Percentiles rank a stretch among this genome's conserved stretches.
These are phyloP conservation scores for Penicillium daleae DNA, from an alignment of 495 filamentous ascomycete species.

Conservation along the genomic window DNA sequence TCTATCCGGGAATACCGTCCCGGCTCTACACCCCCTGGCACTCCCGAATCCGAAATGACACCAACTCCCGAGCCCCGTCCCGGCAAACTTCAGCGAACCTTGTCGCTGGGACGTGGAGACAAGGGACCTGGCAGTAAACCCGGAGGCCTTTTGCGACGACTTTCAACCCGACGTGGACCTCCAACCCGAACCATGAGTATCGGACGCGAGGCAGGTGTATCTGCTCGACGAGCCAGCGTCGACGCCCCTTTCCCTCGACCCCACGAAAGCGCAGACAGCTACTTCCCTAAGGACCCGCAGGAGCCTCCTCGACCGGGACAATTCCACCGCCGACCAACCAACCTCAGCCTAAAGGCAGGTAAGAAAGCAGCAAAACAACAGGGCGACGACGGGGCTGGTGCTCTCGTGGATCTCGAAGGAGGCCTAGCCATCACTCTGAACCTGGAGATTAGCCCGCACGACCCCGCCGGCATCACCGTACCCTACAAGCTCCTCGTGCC, in stretches of 20 bases:
- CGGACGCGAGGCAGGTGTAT: constrained; percentile 27
- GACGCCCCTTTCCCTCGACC: constrained; percentile 40
- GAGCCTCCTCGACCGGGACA: constrained; percentile 45
- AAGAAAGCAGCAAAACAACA: constrained; percentile 42
- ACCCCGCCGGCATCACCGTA: constrained; percentile 86
- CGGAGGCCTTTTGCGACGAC: constrained; percentile 58
- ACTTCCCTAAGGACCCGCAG: constrained; percentile 38
- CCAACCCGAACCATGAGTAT: constrained; percentile 48
- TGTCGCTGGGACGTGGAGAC: constrained; percentile 66
- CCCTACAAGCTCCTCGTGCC: constrained; percentile 89
- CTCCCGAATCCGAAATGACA: constrained; percentile 46
- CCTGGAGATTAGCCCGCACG: constrained; percentile 79
- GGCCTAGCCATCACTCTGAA: constrained; percentile 85
- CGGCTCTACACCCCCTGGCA: constrained; percentile 69
- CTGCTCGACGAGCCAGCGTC: constrained; percentile 43
- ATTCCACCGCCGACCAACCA: constrained; percentile 76
- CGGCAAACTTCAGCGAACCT: constrained; percentile 57
- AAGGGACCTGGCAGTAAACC: constrained; percentile 35
- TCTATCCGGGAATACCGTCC: constrained; percentile 83
- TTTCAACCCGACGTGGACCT: constrained; percentile 48
- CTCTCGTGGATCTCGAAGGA: constrained; percentile 67
- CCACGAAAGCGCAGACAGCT: constrained; percentile 39
- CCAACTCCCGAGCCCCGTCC: constrained; percentile 47
- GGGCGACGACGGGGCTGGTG: constrained; percentile 46
- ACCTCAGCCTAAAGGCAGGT: constrained; percentile 62